Evolutionary conservation across 805 yeast species (phyloP).

Genomic region (Suhomyces sp.): DNA sequence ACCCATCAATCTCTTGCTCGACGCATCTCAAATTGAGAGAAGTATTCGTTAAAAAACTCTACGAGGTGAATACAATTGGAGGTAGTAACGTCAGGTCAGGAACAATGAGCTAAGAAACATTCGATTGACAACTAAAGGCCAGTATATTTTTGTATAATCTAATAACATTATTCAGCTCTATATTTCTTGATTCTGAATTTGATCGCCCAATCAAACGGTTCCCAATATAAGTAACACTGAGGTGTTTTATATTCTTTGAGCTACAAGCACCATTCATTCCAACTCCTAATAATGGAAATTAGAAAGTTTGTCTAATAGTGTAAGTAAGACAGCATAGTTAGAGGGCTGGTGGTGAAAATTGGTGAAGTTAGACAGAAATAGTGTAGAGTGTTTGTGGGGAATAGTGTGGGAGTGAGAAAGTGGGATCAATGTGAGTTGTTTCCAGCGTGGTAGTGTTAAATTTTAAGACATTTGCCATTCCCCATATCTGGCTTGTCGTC

Average conservation of each 20-base stretch:
- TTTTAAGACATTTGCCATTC: conserved; percentile 59
- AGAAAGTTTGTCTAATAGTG: too few species aligned
- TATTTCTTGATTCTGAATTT: conserved; percentile 9
- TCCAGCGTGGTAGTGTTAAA: too few species aligned
- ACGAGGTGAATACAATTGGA: conserved; percentile 47
- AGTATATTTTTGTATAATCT: conserved; percentile 42
- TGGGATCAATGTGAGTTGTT: too few species aligned
- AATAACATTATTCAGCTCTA: conserved; percentile 9
- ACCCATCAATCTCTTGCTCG: conserved; percentile 46
- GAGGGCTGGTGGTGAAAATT: too few species aligned
- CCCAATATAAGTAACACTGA: too few species aligned
- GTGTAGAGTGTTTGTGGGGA: too few species aligned
- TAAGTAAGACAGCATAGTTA: too few species aligned
- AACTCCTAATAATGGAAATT: conserved; percentile 6
- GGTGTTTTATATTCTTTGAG: conserved; percentile 40
- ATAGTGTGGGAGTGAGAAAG: too few species aligned
- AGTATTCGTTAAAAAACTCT: conserved; percentile 57
- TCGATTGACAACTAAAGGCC: conserved; percentile 55
- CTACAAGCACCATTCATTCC: conserved; percentile 50
- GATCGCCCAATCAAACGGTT: conserved; percentile 17
- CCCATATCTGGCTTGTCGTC: conserved; percentile 14
- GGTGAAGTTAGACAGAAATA: too few species aligned
- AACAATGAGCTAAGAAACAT: conserved; percentile 63
- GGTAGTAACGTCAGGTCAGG: conserved; percentile 43
- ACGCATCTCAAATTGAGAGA: conserved; percentile 48